These are phyloP conservation scores for Zizania palustris DNA, from an alignment of 202 grass and related monocot genomes.

Conservation along the genomic window DNA sequence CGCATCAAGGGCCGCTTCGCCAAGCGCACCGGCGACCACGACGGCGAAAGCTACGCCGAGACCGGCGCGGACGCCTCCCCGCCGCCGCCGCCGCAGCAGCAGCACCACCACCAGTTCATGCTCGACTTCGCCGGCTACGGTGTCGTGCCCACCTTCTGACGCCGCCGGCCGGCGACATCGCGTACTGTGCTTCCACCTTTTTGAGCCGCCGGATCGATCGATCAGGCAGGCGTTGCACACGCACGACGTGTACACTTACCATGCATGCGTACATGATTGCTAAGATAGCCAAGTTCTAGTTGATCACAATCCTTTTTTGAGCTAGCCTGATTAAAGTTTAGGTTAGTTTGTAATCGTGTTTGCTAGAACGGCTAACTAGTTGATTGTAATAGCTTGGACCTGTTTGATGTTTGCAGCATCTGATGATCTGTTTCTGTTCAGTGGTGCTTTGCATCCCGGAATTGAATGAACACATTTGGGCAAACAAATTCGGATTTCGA, in stretches of 20 bases:
- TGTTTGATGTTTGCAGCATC: background rate
- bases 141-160: slow-evolving; percentile 67
- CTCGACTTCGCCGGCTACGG: slow-evolving; percentile 56
- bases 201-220: background rate
- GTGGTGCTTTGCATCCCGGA: too few relatives aligned
- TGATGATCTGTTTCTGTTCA: background rate
- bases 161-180: too few relatives aligned
- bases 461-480: too few relatives aligned
- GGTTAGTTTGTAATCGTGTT: slow-evolving; percentile 27
- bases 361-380: slow-evolving; percentile 45
- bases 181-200: slow-evolving; percentile 29
- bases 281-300: slow-evolving; percentile 39
- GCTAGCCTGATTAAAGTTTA: slow-evolving; percentile 28
- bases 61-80: slow-evolving; percentile 8
- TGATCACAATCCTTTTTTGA: background rate
- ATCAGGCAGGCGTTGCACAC: background rate
- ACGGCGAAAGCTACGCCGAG: background rate
- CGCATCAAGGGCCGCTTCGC: slow-evolving; percentile 81
- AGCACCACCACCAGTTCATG: slow-evolving; percentile 21
- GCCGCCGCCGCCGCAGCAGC: background rate
- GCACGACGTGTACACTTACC: background rate
- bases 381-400: slow-evolving; percentile 13
- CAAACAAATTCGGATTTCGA: too few relatives aligned
- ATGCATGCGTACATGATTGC: slow-evolving; percentile 35
- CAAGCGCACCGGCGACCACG: slow-evolving; percentile 52